phyloP scores from a whole-genome alignment of 176 grass and related monocot genomes.

The Cenchrus americanus region DNA sequence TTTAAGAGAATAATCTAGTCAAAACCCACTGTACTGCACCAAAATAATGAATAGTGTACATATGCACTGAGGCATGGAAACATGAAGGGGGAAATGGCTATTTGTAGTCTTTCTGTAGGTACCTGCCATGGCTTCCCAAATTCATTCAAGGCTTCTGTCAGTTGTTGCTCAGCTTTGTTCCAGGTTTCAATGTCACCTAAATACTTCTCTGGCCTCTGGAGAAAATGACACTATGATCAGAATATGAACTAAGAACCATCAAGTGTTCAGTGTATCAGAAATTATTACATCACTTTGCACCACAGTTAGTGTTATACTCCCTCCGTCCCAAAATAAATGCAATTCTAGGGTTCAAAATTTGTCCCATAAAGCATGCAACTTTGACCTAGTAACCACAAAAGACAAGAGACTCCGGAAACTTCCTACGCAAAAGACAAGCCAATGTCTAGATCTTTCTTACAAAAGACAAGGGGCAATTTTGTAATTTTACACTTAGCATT shows the following conservation, averaged over 20 bases:
- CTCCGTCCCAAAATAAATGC: too few species aligned
- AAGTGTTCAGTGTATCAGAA: background rate
- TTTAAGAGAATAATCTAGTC: background rate
- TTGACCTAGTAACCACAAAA: too few species aligned
- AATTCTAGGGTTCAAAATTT: too few species aligned
- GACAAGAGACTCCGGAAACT: too few species aligned
- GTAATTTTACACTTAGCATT: too few species aligned
- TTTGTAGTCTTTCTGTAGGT: background rate
- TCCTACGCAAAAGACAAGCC: too few species aligned
- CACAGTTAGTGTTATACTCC: background rate
- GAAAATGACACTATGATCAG: slow-evolving; percentile 28
- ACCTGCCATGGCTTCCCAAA: slow-evolving; percentile 97
- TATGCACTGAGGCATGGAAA: slow-evolving; percentile 20
- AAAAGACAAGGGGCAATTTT: too few species aligned
- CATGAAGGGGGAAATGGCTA: background rate
- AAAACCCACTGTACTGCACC: background rate
- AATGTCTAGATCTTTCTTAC: too few species aligned
- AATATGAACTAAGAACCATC: background rate
- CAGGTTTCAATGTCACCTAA: slow-evolving; percentile 94
- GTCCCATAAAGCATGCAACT: too few species aligned
- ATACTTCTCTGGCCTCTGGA: slow-evolving; percentile 95
- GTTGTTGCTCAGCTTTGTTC: slow-evolving; percentile 93
- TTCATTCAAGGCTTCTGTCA: slow-evolving; percentile 92
- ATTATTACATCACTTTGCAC: background rate
- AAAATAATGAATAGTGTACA: slow-evolving; percentile 4